Evolutionary conservation across 208 protist genomes (phyloP).

Genomic region (Acanthamoeba quina): DNA sequence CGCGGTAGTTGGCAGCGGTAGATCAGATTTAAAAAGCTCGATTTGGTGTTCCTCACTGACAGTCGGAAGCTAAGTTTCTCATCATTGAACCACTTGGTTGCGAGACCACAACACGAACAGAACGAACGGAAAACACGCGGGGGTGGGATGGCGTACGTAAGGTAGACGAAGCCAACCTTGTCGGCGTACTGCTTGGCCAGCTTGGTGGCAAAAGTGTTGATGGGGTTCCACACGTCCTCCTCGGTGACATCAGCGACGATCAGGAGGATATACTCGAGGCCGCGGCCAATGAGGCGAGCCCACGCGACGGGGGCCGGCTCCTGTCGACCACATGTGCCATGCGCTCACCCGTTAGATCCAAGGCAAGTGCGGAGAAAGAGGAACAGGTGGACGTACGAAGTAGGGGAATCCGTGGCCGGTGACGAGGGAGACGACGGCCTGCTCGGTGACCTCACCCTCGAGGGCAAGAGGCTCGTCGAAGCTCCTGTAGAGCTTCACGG

Average conservation of each 20-base stretch:
- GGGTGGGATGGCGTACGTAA: background rate
- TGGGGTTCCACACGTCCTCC: conserved; percentile 6
- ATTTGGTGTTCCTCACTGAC: conserved; percentile 12
- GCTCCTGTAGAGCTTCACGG: conserved; percentile 59
- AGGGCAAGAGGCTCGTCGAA: conserved; percentile 62
- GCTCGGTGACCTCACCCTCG: conserved; percentile 21
- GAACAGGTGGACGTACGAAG: background rate
- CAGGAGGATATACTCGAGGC: conserved; percentile 2
- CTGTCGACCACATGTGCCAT: background rate
- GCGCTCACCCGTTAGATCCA: background rate
- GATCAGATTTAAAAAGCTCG: conserved; percentile 66
- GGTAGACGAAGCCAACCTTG: conserved; percentile 62
- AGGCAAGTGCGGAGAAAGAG: background rate
- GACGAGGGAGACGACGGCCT: background rate
- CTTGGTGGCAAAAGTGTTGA: background rate
- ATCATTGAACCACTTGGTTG: background rate
- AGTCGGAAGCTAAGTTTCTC: background rate
- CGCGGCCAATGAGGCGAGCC: background rate
- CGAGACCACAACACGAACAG: background rate
- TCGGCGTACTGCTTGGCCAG: conserved; percentile 31
- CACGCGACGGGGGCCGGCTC: conserved; percentile 6
- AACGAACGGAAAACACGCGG: background rate
- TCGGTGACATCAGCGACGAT: conserved; percentile 27
- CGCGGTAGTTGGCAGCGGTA: background rate
- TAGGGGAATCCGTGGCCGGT: conserved; percentile 60